Evolutionary conservation across 257 asterid genomes (phyloP).

Genomic region (Solanum stenotomum): DNA sequence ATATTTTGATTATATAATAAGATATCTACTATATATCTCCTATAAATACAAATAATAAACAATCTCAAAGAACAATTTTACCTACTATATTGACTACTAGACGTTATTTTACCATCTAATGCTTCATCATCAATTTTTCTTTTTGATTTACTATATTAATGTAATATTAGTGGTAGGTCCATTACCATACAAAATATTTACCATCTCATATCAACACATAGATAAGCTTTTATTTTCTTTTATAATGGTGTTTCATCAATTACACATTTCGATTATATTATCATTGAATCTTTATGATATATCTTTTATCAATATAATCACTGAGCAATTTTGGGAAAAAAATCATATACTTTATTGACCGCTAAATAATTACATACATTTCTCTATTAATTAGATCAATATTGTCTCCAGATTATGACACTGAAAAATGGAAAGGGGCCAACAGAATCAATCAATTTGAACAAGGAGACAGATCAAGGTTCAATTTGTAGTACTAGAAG

Average conservation of each 20-base stretch:
- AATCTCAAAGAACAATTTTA: background rate
- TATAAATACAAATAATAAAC: background rate
- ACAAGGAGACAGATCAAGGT: conserved; percentile 84
- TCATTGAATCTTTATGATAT: background rate
- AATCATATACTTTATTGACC: background rate
- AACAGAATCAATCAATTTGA: conserved; percentile 75
- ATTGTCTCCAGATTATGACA: conserved; percentile 56
- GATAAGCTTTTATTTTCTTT: background rate
- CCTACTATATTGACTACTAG: background rate
- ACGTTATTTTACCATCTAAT: background rate
- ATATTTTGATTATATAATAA: background rate
- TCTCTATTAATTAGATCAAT: background rate
- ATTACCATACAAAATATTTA: background rate
- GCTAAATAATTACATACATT: background rate
- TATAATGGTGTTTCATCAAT: background rate
- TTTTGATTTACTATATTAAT: background rate
- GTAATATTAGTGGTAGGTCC: background rate
- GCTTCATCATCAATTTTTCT: background rate
- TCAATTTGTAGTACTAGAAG: conserved; percentile 70
- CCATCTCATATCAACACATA: background rate
- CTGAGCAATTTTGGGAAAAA: accelerated
- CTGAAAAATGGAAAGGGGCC: conserved; percentile 69
- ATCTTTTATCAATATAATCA: background rate
- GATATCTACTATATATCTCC: background rate
- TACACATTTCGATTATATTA: background rate